Percentiles rank a stretch among this genome's conserved stretches.
Evolutionary conservation across 2,329 filamentous ascomycete species (phyloP).

Genomic region (Xylaria sp.): DNA sequence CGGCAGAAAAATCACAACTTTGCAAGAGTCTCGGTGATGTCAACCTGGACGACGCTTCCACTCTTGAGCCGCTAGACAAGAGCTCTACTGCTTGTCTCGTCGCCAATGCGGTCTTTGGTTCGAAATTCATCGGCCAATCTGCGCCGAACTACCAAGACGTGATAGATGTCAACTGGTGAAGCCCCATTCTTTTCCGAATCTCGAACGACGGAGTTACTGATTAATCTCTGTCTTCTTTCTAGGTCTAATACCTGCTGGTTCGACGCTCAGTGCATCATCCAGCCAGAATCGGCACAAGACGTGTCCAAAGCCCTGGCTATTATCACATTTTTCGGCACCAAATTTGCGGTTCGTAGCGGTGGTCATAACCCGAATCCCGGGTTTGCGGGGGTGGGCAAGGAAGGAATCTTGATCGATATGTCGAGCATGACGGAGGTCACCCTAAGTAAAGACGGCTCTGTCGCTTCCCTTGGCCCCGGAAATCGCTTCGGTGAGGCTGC

Average conservation of each 20-base stretch:
- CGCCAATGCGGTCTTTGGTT: not conserved
- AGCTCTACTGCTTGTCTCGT: not conserved
- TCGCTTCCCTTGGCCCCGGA: slow-evolving; percentile 4
- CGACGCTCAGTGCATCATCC: slow-evolving; percentile 5
- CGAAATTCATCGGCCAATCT: slow-evolving; percentile 1
- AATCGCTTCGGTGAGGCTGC: slow-evolving; percentile 9
- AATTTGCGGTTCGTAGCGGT: slow-evolving; percentile 38
- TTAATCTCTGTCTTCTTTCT: not conserved
- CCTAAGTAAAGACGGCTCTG: not conserved
- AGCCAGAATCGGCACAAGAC: not conserved
- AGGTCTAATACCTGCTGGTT: slow-evolving; percentile 16
- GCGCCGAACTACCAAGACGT: not conserved
- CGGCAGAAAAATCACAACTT: not conserved
- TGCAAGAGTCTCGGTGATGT: not conserved
- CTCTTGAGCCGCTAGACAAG: not conserved
- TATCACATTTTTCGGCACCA: slow-evolving; percentile 1
- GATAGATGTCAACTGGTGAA: slow-evolving; percentile 1
- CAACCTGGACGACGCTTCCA: not conserved
- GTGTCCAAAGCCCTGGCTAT: slow-evolving; percentile 2
- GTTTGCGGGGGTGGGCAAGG: slow-evolving; percentile 36
- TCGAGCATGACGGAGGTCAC: not conserved
- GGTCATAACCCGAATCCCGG: slow-evolving; percentile 39
- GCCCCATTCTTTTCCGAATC: not conserved
- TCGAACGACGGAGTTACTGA: not conserved
- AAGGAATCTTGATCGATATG: slow-evolving; percentile 25